Evolutionary conservation across 768 basidiomycete species (phyloP).

Genomic region (Mycena vitilis): DNA sequence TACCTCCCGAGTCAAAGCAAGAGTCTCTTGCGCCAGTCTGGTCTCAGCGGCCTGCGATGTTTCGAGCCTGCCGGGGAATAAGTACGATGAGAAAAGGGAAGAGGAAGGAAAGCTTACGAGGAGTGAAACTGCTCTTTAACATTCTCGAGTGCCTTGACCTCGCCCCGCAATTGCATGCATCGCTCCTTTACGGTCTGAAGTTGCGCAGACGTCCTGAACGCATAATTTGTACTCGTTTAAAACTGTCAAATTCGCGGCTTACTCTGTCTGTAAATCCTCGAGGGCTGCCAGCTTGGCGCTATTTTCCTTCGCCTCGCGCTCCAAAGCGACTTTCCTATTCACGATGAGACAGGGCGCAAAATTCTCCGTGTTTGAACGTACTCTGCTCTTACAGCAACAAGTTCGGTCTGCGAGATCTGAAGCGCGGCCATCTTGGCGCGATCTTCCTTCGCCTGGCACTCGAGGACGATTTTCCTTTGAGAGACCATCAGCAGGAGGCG

Average conservation of each 20-base stretch:
- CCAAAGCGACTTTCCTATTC: slow-evolving; percentile 19
- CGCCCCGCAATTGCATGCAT: slow-evolving; percentile 11
- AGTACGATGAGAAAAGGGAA: too few relatives aligned
- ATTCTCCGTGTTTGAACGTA: slow-evolving; percentile 2
- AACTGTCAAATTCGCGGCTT: neutral
- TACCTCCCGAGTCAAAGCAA: slow-evolving; percentile 15
- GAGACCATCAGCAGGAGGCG: neutral
- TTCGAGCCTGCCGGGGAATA: slow-evolving; percentile 15
- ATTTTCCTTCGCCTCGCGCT: slow-evolving; percentile 24
- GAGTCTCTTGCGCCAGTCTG: slow-evolving; percentile 18
- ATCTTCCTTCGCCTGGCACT: slow-evolving; percentile 26
- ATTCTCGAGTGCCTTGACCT: slow-evolving; percentile 5
- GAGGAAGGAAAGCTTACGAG: slow-evolving; percentile 7
- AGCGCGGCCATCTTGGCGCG: slow-evolving; percentile 16
- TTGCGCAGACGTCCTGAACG: slow-evolving; percentile 16
- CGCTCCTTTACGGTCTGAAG: slow-evolving; percentile 22
- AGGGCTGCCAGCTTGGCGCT: slow-evolving; percentile 13
- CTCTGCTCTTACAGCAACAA: slow-evolving; percentile 15
- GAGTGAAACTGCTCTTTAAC: slow-evolving; percentile 21
- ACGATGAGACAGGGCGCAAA: neutral
- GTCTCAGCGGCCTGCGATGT: neutral
- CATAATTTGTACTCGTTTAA: neutral
- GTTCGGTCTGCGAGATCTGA: slow-evolving; percentile 8
- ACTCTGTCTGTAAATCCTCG: slow-evolving; percentile 26
- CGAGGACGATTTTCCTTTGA: slow-evolving; percentile 21